Percentiles rank a stretch among this genome's conserved stretches.
phyloP scores from a whole-genome alignment of 371 early-diverging fungal species.

The Capniomyces stellatus region DNA sequence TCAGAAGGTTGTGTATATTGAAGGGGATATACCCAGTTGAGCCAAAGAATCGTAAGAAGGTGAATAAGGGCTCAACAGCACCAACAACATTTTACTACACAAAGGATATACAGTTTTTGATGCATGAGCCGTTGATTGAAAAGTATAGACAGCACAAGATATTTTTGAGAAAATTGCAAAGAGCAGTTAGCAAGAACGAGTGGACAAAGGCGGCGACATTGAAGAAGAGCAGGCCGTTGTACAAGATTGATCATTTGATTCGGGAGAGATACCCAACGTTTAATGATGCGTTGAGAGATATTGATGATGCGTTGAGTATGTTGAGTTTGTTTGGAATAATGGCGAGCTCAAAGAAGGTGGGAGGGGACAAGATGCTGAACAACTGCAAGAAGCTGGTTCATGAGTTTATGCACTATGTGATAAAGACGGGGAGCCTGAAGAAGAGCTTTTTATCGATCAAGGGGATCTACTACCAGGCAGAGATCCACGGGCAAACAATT shows the following conservation, averaged over 20 bases:
- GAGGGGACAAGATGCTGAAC: slow-evolving; percentile 37
- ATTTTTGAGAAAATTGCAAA: slow-evolving; percentile 64
- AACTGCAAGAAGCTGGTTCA: slow-evolving; percentile 62
- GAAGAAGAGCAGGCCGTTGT: slow-evolving; percentile 53
- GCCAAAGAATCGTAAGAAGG: slow-evolving; percentile 85
- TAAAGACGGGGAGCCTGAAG: slow-evolving; percentile 53
- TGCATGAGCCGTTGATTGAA: slow-evolving; percentile 74
- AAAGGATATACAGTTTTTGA: slow-evolving; percentile 85
- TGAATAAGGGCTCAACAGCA: slow-evolving; percentile 77
- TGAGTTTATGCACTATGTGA: slow-evolving; percentile 85
- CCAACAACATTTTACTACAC: slow-evolving; percentile 75
- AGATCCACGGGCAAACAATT: slow-evolving; percentile 79
- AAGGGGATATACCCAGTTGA: slow-evolving; percentile 97
- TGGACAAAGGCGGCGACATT: slow-evolving; percentile 50
- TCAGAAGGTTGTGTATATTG: slow-evolving; percentile 91
- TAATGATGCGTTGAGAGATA: slow-evolving; percentile 81
- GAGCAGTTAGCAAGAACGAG: slow-evolving; percentile 66
- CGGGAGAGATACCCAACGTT: slow-evolving; percentile 93
- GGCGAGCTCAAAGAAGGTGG: slow-evolving; percentile 33
- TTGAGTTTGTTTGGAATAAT: slow-evolving; percentile 80
- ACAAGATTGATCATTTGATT: slow-evolving; percentile 79
- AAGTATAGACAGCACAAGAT: slow-evolving; percentile 83
- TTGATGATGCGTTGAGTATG: slow-evolving; percentile 93
- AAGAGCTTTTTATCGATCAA: slow-evolving; percentile 92
- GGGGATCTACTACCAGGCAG: slow-evolving; percentile 96